Percentiles rank a stretch among this genome's conserved stretches.
These are phyloP conservation scores for Sclerotinia sclerotiorum DNA, from an alignment of 2,329 filamentous ascomycete species.

Conservation along the genomic window DNA sequence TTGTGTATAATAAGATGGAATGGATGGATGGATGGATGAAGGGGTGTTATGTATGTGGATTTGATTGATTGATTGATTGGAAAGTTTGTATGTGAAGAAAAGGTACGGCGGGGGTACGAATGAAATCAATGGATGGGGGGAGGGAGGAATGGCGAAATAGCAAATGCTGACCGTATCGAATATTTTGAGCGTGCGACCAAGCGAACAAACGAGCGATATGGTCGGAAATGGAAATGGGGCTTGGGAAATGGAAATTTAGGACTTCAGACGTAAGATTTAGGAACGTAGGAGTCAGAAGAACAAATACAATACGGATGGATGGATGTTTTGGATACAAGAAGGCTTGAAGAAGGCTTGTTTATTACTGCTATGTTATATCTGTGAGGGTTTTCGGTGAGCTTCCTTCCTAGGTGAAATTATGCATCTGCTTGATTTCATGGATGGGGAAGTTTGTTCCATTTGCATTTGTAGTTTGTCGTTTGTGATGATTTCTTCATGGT, in stretches of 20 bases:
- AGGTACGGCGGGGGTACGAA: background rate
- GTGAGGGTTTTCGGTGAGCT: no score
- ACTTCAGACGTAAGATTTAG: background rate
- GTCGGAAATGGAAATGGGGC: background rate
- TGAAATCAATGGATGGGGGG: background rate
- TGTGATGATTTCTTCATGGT: background rate
- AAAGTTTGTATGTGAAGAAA: background rate
- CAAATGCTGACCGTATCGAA: no score
- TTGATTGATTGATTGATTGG: background rate
- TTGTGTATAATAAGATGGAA: slow-evolving; percentile 17
- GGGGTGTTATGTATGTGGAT: background rate
- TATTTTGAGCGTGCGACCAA: background rate
- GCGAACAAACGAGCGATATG: background rate
- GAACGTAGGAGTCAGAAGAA: no score
- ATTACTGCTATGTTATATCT: no score
- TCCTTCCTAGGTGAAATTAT: no score
- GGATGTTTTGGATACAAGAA: slow-evolving; percentile 1
- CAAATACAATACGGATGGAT: background rate
- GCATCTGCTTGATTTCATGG: no score
- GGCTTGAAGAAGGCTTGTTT: background rate
- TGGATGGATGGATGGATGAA: background rate
- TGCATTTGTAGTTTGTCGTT: background rate
- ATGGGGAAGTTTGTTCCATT: no score
- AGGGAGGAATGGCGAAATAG: background rate
- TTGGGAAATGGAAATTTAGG: background rate